phyloP scores from a whole-genome alignment of 2,329 filamentous ascomycete species.

The Colletotrichum graminicola region DNA sequence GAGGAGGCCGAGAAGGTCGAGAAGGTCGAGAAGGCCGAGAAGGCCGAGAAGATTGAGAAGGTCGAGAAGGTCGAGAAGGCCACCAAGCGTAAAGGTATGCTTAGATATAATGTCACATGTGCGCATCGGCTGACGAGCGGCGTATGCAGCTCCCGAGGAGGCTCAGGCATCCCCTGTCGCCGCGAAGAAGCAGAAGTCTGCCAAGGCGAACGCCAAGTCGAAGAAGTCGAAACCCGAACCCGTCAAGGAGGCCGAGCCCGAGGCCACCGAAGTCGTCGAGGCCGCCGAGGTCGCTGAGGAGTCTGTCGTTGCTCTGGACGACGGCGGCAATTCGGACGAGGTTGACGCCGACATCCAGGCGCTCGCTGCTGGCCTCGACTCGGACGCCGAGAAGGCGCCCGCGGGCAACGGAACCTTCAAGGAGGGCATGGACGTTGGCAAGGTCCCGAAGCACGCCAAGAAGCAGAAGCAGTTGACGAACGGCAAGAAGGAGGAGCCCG shows the following conservation, averaged over 20 bases:
- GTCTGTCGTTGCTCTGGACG: slow-evolving; percentile 43
- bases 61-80: slow-evolving; percentile 49
- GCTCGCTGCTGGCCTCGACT: slow-evolving; percentile 60
- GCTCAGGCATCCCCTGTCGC: slow-evolving; percentile 58
- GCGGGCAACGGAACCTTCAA: slow-evolving; percentile 56
- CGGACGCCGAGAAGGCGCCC: slow-evolving; percentile 55
- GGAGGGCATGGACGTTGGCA: slow-evolving; percentile 64
- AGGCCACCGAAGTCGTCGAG: slow-evolving; percentile 40
- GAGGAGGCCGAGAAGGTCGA: slow-evolving; percentile 6
- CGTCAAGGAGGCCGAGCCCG: slow-evolving; percentile 44
- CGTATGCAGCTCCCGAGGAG: slow-evolving; percentile 56
- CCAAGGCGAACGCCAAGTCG: slow-evolving; percentile 61
- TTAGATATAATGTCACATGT: background rate
- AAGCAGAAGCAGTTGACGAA: slow-evolving; percentile 53
- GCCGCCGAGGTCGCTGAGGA: slow-evolving; percentile 33
- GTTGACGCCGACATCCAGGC: slow-evolving; percentile 57
- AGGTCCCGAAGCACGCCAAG: slow-evolving; percentile 62
- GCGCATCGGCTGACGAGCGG: slow-evolving; percentile 44
- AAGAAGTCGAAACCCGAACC: slow-evolving; percentile 56
- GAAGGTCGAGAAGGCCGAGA: slow-evolving; percentile 48
- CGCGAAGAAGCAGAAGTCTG: slow-evolving; percentile 61
- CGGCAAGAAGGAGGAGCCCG: slow-evolving; percentile 67
- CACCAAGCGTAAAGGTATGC: slow-evolving; percentile 55
- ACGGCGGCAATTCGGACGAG: slow-evolving; percentile 53
- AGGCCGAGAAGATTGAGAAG: slow-evolving; percentile 24